Base-by-base conservation (phyloP, 306 rosid species). In the Casuarina glauca region DNA sequence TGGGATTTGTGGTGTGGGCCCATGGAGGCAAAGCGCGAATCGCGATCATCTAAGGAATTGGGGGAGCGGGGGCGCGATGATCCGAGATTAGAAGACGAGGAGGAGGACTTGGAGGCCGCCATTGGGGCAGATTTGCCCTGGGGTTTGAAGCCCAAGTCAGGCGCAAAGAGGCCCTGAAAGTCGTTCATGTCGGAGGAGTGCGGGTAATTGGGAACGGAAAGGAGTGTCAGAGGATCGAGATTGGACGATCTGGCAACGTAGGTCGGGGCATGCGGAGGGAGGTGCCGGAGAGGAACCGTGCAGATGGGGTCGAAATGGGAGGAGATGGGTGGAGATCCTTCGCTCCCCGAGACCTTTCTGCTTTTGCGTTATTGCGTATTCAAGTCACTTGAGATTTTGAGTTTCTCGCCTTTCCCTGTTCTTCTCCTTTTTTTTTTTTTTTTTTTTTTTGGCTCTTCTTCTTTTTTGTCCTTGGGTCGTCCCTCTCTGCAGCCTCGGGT, bases 71-170 rank as follows among this genome's bases (percentile, higher is more conserved):
- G 71, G 12, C 71, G 71, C 50, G 50, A 41, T n/a, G 71, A 67
- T 67, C 71, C 71, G 15, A 41, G 2, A 26, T 26, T 58, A 26
- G 64, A 26, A n/a, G 71, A 26, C 32, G 32, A 73, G 16, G 94
- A 74, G 32, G 88, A 77, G 19, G 76, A 76, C 80, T 87, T 88
- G 62, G 97, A 68, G 35, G 82, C 72, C 44, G 97, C 87, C 95
- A 95, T 91, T 80, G 99, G 97, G 7, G 90, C 93, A 44, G 97
- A 82, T 73, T 95, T 92, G 1, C 91, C 96, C 7, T 93, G 93
- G 1, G 91, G 90, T 79, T 93, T 95, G 88, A 92, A 81, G 12
- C 93, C 97, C 80, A 60, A 93, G 84, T 95, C 93, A 80, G 88
- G 73, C 44, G 86, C 79, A 69, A 95, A 63, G 78, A 95, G 94